A percentile compares a stretch with the other conserved stretches of the same genome.
Evolutionary conservation across 371 early-diverging fungal genomes (phyloP).

Genomic region (Rhizomucor pusillus): DNA sequence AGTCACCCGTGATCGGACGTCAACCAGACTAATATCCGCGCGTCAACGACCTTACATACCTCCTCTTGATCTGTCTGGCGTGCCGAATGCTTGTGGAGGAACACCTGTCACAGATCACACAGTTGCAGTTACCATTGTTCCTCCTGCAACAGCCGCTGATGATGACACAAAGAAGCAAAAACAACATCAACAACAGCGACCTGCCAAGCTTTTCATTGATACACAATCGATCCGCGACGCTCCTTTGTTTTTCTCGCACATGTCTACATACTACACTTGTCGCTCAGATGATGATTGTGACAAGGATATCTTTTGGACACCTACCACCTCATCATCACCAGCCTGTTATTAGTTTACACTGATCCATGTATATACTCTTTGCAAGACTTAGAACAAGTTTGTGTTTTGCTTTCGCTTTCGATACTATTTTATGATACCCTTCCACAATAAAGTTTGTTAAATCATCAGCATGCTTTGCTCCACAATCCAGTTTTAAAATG

Average conservation of each 20-base stretch:
- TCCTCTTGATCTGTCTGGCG: slow-evolving; percentile 2
- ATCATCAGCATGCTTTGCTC: no score
- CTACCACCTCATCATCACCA: no score
- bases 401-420: no score
- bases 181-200: background rate
- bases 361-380: no score
- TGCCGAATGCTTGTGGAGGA: slow-evolving; percentile 1
- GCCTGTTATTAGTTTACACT: no score
- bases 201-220: background rate
- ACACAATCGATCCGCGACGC: background rate
- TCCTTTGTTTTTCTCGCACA: background rate
- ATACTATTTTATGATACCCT: no score
- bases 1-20: background rate
- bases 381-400: no score
- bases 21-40: background rate
- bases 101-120: background rate
- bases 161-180: background rate
- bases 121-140: background rate
- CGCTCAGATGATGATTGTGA: background rate
- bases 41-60: background rate
- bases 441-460: no score
- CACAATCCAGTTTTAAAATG: no score
- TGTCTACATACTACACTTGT: background rate
- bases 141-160: no score
- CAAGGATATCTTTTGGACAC: no score